A percentile compares a stretch with the other conserved stretches of the same genome.
phyloP scores from a whole-genome alignment of 441 rosid species.

The Pelargonium cotyledonis region DNA sequence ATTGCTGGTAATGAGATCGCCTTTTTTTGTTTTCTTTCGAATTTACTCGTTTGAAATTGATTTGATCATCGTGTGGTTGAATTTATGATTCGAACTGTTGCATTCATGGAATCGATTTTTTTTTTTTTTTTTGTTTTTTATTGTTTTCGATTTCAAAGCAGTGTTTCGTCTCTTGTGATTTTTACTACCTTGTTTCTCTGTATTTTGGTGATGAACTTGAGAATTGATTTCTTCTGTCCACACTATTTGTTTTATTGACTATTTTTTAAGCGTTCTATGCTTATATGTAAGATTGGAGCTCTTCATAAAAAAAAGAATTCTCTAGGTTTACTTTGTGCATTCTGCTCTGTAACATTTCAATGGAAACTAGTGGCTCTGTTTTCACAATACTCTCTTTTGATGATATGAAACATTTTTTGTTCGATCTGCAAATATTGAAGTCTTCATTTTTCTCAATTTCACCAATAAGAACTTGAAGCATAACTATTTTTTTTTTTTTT shows the following conservation, averaged over 20 bases:
- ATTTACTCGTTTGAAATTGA: conserved; percentile 1
- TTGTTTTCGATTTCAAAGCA: neutral
- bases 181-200: neutral
- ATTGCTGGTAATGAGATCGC: conserved; percentile 50
- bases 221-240: neutral
- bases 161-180: neutral
- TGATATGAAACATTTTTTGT: neutral
- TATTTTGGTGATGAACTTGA: neutral
- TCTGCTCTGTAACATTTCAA: no score
- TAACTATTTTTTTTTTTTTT: no score
- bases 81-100: conserved; percentile 27
- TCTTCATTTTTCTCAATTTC: neutral
- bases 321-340: neutral
- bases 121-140: neutral
- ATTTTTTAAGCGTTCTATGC: neutral
- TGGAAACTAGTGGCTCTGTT: neutral
- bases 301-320: neutral
- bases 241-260: neutral
- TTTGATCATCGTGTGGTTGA: conserved; percentile 17
- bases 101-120: conserved; percentile 13
- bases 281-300: no score
- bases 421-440: neutral
- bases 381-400: neutral
- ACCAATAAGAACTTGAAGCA: neutral
- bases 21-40: neutral